A percentile compares a stretch with the other conserved stretches of the same genome.
These are phyloP conservation scores for Trichoderma pleuroti DNA, from an alignment of 2,329 filamentous ascomycete species.

Conservation along the genomic window DNA sequence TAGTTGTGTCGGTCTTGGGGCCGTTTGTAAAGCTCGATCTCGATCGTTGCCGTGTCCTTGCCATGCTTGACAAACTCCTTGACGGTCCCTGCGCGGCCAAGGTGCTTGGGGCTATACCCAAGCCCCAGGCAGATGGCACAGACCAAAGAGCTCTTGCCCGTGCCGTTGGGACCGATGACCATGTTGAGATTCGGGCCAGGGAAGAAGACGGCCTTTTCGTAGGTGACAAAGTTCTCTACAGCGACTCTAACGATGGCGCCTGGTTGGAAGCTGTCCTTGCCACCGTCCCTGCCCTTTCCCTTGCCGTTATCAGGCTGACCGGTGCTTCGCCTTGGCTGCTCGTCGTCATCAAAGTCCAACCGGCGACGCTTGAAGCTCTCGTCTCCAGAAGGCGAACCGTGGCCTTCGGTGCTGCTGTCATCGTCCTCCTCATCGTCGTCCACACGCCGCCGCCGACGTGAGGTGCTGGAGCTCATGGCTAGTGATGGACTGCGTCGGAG, in stretches of 20 bases:
- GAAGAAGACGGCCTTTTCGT: slow-evolving; percentile 85
- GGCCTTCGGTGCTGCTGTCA: slow-evolving; percentile 20
- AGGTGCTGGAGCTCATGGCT: slow-evolving; percentile 30
- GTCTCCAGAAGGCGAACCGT: slow-evolving; percentile 25
- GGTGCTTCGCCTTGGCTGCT: not conserved
- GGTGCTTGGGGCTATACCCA: slow-evolving; percentile 74
- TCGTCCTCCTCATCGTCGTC: slow-evolving; percentile 42
- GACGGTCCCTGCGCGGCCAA: slow-evolving; percentile 80
- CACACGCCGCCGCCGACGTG: slow-evolving; percentile 43
- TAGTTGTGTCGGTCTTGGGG: slow-evolving; percentile 61
- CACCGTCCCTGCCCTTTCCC: not conserved
- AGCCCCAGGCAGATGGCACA: slow-evolving; percentile 94
- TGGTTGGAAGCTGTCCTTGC: slow-evolving; percentile 52
- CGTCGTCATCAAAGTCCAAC: slow-evolving; percentile 27
- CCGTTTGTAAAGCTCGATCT: slow-evolving; percentile 79
- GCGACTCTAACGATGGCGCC: slow-evolving; percentile 87
- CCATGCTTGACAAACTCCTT: slow-evolving; percentile 94
- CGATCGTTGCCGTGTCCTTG: slow-evolving; percentile 70
- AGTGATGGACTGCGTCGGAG: not conserved
- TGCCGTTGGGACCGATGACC: slow-evolving; percentile 98
- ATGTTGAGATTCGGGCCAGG: slow-evolving; percentile 94
- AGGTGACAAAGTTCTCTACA: slow-evolving; percentile 89
- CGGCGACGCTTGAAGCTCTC: slow-evolving; percentile 38
- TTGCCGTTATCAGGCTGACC: slow-evolving; percentile 10
- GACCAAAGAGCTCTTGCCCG: slow-evolving; percentile 94